A percentile compares a stretch with the other conserved stretches of the same genome.
phyloP scores from a whole-genome alignment of 2,329 filamentous ascomycete species.

The Ascochyta lentis region DNA sequence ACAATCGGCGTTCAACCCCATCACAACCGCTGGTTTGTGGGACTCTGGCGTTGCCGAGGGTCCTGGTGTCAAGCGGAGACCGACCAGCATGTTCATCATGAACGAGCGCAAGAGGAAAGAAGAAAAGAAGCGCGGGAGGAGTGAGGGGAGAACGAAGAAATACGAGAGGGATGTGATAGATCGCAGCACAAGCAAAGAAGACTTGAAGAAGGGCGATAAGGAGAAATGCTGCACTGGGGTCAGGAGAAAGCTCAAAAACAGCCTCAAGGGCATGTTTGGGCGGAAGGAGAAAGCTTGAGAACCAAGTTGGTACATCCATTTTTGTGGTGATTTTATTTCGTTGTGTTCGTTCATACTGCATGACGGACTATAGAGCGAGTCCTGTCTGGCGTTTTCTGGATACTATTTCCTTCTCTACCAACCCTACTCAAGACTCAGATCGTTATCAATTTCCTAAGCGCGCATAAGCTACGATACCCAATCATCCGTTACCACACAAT shows the following conservation, averaged over 20 bases:
- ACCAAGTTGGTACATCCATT: too few relatives aligned
- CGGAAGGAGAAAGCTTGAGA: constrained; percentile 6
- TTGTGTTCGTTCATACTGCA: constrained; percentile 1
- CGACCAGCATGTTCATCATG: constrained; percentile 44
- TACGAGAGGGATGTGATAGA: constrained; percentile 18
- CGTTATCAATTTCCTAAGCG: neutral
- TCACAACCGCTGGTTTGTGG: constrained; percentile 46
- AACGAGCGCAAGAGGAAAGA: constrained; percentile 43
- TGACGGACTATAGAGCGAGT: constrained; percentile 15
- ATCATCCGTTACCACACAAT: neutral
- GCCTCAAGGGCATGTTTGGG: constrained; percentile 13
- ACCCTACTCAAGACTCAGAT: neutral
- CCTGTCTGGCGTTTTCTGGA: constrained; percentile 5
- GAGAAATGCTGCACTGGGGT: constrained; percentile 6
- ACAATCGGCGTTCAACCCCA: constrained; percentile 42
- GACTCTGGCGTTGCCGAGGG: constrained; percentile 43
- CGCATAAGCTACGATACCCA: constrained; percentile 4
- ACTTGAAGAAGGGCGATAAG: constrained; percentile 1
- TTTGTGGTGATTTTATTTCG: neutral
- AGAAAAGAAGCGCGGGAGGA: constrained; percentile 35
- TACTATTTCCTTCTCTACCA: neutral
- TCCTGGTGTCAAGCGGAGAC: constrained; percentile 35
- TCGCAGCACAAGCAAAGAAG: constrained; percentile 14
- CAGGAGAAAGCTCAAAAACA: constrained; percentile 3
- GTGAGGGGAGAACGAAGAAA: constrained; percentile 34